Base-by-base conservation (phyloP, 352 stramenopile genomes). In the Thalassiosira exigua region DNA sequence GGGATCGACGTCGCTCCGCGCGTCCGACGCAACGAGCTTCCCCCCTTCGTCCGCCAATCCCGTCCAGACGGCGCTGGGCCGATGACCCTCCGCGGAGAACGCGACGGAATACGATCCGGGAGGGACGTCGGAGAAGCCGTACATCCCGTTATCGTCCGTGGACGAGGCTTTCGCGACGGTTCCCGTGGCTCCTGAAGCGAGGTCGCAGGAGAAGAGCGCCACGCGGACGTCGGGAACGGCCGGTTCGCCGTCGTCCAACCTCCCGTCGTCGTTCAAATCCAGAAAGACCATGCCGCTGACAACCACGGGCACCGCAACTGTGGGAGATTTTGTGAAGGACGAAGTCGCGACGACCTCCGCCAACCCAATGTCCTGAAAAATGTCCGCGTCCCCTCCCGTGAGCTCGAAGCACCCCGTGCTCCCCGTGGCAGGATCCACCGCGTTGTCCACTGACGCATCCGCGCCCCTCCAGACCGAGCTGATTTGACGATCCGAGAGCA, bases 111-210 rank as follows among this genome's bases (percentile, higher is more conserved):
- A 84, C 5, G 56, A 65, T 42, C 76, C 76, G 5, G 65, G 33
- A 4, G 12, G 32, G 11, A 79, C 33, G 21, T 65, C 50, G 11
- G 56, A 56, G 26, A 84, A 84, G 36, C 69, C 76, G 41, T 84
- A 84, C 69, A 81, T 74, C 22, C 77, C 77, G 57, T 85, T 85
- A 9, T 41, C 59, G 29, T 81, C 77, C 2, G 77, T 85, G 19
- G n/a, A 54, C n/a, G 29, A 14, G 33, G 53, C 5, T 32, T n/a
- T 54, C 7, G 32, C 27, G 19, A 81, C 67, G 17, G n/a, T 57
- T 9, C 69, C 65, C n/a, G n/a, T n/a, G n/a, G n/a, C n/a, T n/a
- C n/a, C n/a, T n/a, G n/a, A n/a, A n/a, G n/a, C n/a, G n/a, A n/a
- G n/a, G 51, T 74, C 36, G 33, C 76, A 84, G 53, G 73, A 64